A percentile compares a stretch with the other conserved stretches of the same genome.
phyloP scores from a whole-genome alignment of 2,329 filamentous ascomycete species.

The Fusarium hostae region DNA sequence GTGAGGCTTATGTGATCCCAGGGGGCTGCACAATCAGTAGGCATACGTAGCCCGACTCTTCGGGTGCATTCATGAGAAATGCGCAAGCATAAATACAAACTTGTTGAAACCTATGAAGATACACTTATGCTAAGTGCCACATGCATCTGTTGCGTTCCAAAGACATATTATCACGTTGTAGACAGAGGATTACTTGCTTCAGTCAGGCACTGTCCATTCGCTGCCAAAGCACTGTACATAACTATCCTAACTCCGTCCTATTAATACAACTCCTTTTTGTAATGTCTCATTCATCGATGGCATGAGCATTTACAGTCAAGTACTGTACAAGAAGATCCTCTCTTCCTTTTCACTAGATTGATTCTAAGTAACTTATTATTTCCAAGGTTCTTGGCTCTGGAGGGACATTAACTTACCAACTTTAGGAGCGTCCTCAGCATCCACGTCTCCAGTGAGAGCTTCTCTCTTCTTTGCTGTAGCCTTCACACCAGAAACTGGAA shows the following conservation, averaged over 20 bases:
- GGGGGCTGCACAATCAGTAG: too few species aligned
- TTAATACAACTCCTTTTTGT: neutral
- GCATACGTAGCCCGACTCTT: too few species aligned
- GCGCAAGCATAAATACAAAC: neutral
- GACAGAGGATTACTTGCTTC: neutral
- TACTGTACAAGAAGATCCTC: slow-evolving; percentile 1
- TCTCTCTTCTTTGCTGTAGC: slow-evolving; percentile 3
- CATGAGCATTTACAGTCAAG: slow-evolving; percentile 6
- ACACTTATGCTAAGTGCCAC: neutral
- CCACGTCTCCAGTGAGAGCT: neutral
- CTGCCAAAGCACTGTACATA: neutral
- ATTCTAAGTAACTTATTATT: slow-evolving; percentile 17
- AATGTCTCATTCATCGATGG: neutral
- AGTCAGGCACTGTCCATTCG: neutral
- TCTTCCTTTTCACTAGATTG: slow-evolving; percentile 16
- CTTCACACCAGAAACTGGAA: neutral
- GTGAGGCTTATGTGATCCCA: neutral
- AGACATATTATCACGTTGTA: neutral
- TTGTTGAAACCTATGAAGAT: neutral
- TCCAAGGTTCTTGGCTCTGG: neutral
- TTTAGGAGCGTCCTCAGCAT: neutral
- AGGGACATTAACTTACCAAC: neutral
- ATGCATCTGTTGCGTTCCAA: neutral
- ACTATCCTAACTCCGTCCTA: neutral
- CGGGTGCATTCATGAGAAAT: neutral